Conservation (phyloP, 108 stramenopile species). For the Schizochytrium sp. region DNA sequence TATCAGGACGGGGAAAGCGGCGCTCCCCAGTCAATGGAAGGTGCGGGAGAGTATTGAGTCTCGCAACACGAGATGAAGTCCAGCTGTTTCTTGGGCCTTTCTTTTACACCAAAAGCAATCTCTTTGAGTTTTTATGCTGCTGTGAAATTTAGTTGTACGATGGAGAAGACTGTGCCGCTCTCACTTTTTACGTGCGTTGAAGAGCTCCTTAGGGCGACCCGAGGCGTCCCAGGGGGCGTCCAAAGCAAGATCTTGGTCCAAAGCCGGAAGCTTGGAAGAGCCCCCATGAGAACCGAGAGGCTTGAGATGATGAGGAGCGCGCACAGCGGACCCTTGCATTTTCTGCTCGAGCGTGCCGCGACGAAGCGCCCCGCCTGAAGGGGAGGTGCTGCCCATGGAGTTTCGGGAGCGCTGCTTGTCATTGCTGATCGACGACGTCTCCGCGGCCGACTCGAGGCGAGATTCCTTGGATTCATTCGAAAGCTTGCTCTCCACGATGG, state of each 20-base stretch:
- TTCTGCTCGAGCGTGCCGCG: neutral
- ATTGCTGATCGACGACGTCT: no score
- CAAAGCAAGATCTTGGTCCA: neutral
- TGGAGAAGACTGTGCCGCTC: no score
- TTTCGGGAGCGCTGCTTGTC: no score
- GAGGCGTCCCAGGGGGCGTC: slow-evolving; percentile 6
- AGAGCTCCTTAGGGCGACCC: neutral
- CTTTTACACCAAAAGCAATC: no score
- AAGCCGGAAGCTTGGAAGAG: neutral
- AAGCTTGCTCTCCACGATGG: neutral
- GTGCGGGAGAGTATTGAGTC: no score
- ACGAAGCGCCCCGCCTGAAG: neutral
- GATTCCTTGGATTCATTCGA: neutral
- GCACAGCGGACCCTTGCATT: neutral
- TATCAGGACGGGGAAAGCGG: no score
- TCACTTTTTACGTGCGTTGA: neutral
- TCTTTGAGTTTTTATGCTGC: no score
- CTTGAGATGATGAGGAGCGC: slow-evolving; percentile 1
- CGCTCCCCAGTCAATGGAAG: no score
- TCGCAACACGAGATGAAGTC: no score
- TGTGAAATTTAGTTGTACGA: no score
- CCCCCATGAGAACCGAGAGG: neutral
- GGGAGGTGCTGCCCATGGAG: neutral
- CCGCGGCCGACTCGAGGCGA: no score
- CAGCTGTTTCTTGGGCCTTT: no score